Conservation (phyloP, 129 eudicot genomes). For the Flaveria robusta region DNA sequence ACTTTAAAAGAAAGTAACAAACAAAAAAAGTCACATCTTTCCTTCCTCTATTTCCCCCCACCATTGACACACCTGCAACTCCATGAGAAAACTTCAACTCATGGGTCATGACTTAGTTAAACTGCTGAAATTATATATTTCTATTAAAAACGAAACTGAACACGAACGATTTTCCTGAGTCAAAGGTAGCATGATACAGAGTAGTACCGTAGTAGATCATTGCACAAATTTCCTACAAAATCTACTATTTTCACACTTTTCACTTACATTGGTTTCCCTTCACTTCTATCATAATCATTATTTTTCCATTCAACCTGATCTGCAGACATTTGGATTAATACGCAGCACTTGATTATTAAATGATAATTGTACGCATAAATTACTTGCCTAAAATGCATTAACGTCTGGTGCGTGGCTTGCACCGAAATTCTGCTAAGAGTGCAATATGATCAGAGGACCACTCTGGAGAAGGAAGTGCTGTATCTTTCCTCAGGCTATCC, state of each 20-base stretch:
- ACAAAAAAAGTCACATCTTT: conserved; percentile 18
- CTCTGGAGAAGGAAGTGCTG: conserved; percentile 67
- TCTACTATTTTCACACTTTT: conserved; percentile 37
- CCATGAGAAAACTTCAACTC: conserved; percentile 35
- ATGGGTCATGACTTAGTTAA: conserved; percentile 25
- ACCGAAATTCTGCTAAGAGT: conserved; percentile 53
- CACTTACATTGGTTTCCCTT: conserved; percentile 35
- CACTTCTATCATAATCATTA: conserved; percentile 27
- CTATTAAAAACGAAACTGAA: conserved; percentile 34
- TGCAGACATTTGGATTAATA: conserved; percentile 31
- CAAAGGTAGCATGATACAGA: conserved; percentile 64
- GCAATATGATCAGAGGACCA: conserved; percentile 68
- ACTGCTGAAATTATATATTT: conserved; percentile 48
- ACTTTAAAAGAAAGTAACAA: not conserved
- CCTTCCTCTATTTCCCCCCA: conserved; percentile 30
- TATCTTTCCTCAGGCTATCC: conserved; percentile 52
- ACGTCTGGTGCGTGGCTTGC: conserved; percentile 48
- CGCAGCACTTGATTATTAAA: not conserved
- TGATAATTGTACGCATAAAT: not conserved
- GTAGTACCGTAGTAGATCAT: conserved; percentile 53
- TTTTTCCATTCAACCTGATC: conserved; percentile 40
- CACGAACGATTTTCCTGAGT: conserved; percentile 39
- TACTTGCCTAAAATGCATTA: conserved; percentile 36
- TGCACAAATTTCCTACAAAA: conserved; percentile 42
- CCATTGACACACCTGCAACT: conserved; percentile 18